Base-by-base conservation (phyloP, 306 rosid genomes). In the Gastrolobium villosum region DNA sequence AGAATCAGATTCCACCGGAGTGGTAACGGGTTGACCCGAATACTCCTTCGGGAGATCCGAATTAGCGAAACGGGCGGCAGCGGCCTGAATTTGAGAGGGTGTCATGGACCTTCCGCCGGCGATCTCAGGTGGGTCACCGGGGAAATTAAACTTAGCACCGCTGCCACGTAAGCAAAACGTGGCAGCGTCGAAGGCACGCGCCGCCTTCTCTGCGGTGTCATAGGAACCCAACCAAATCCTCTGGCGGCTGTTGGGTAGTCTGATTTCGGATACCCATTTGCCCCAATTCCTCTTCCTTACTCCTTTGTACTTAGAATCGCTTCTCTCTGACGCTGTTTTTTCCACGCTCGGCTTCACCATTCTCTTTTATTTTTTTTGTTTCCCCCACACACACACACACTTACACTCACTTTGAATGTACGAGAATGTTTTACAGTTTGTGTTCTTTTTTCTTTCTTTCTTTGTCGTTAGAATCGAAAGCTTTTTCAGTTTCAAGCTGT, bases 281-380 rank as follows among this genome's bases (percentile, higher is more conserved):
- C 98, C 98, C 98, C 98, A 93, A 74, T 93, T 93, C 7, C 98
- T 86, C 86, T 87, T 91, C 0, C 98, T 76, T 0, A 93, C 93
- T 0, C 97, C 98, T 32, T 74, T 84, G 88, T 34, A 93, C 63
- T 70, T 78, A 4, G 73, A 26, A 45, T 83, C 87, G 15, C 20
- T 71, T 5, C 45, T n/a, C 77, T 82, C 82, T 0, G 62, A 63
- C 0, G 67, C 14, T 2, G 74, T 65, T 31, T 81, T 86, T 30
- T 76, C 86, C 4, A 10, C 13, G 6, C 49, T 45, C 7, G 73
- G 87, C 75, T 89, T 89, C 87, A 74, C 87, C 90, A 66, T 65
- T 20, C 26, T 20, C 26, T 20, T 20, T 20, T 20, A 2, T 8
- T 1, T 11, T 11, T 10, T 11, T 45, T 3, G 31, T 31, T 32